Conservation (phyloP, 2,329 filamentous ascomycete species). For the Colletotrichum paranaense region DNA sequence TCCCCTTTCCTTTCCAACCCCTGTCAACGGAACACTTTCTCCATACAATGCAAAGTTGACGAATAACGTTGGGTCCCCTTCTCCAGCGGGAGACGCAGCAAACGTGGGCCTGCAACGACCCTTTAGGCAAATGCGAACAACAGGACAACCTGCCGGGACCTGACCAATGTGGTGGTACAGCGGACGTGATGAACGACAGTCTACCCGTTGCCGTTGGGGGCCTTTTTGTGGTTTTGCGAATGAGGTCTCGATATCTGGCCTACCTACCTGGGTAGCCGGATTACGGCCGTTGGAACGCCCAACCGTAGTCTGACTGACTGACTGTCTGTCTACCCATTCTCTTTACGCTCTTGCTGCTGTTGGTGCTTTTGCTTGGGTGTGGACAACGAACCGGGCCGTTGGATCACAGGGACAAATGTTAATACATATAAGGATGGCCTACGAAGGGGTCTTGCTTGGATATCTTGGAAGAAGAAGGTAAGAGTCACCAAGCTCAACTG, state of each 20-base stretch:
- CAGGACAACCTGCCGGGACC: not conserved
- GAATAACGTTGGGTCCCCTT: not conserved
- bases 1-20: not conserved
- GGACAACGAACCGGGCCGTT: not conserved
- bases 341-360: not conserved
- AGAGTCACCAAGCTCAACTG: not conserved
- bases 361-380: not conserved
- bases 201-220: not conserved
- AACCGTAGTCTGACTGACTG: not conserved
- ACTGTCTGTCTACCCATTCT: too few relatives aligned
- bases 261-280: not conserved
- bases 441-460: not conserved
- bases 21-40: not conserved
- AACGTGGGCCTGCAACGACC: not conserved
- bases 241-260: not conserved
- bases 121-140: not conserved
- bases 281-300: not conserved
- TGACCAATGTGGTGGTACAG: not conserved
- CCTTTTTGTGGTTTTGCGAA: not conserved
- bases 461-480: not conserved
- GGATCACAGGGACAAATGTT: not conserved
- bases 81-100: not conserved
- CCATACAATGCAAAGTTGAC: not conserved
- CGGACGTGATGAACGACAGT: conserved; percentile 36
- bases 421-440: not conserved